Percentiles rank a stretch among this genome's conserved stretches.
phyloP scores from a whole-genome alignment of 139 green algal genomes.

The Chlorokybus atmophyticus region DNA sequence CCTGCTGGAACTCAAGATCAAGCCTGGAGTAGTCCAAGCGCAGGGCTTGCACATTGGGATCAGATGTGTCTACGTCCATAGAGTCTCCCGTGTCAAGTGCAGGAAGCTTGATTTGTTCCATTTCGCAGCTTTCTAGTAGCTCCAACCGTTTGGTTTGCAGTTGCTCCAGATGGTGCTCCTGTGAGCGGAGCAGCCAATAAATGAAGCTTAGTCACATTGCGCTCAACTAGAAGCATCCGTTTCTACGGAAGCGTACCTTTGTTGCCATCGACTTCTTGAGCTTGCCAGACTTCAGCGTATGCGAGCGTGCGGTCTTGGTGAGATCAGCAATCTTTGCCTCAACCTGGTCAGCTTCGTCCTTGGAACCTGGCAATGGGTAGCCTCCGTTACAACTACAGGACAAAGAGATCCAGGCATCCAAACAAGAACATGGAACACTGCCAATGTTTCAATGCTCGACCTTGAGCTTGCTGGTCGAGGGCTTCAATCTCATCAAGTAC shows the following conservation, averaged over 20 bases:
- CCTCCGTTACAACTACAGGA: no score
- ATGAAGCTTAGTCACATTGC: no score
- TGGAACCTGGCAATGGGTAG: slow-evolving; percentile 20
- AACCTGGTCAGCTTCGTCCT: slow-evolving; percentile 28
- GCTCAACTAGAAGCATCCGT: no score
- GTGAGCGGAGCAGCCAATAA: not conserved
- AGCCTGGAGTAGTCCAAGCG: slow-evolving; percentile 18
- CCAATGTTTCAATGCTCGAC: not conserved
- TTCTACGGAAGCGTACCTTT: slow-evolving; percentile 1
- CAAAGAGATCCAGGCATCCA: no score
- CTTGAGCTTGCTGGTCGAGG: not conserved
- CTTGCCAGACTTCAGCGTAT: slow-evolving; percentile 7
- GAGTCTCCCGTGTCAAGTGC: not conserved
- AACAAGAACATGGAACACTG: no score
- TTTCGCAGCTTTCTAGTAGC: slow-evolving; percentile 16
- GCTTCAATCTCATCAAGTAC: slow-evolving; percentile 22
- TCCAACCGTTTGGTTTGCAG: slow-evolving; percentile 12
- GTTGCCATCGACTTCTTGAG: slow-evolving; percentile 26
- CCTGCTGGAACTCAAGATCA: slow-evolving; percentile 5
- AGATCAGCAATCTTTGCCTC: slow-evolving; percentile 36
- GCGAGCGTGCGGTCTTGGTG: slow-evolving; percentile 11
- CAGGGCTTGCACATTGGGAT: not conserved
- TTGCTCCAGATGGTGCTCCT: slow-evolving; percentile 25
- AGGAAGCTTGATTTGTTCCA: slow-evolving; percentile 26
- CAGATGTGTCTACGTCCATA: slow-evolving; percentile 17